Base-by-base conservation (phyloP, 257 asterid genomes). In the Nicotiana obtusifolia region DNA sequence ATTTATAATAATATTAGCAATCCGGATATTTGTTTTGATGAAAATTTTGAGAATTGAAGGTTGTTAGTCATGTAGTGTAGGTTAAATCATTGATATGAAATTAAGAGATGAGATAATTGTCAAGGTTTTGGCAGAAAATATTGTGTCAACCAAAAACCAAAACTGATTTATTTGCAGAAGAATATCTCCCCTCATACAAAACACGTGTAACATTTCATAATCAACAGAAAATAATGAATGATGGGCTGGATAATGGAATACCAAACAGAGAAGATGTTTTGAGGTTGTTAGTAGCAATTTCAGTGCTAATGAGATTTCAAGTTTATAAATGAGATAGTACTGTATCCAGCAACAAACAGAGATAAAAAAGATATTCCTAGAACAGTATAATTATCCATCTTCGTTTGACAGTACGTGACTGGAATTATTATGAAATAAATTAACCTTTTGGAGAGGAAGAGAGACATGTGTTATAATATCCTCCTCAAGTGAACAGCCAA, bases 371-470 rank as follows among this genome's bases (percentile, higher is more conserved):
- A 10, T 26, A 33, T 11, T 24, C 4, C 28, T 20, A 44, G 56
- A 41, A 69, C 33, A 41, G 31, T 30, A 30, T 30, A 30, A 30
- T 20, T n/a, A 1, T 41, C 20, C 78, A 41, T 41, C 35, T 20
- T 69, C 35, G 15, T 7, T 73, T 13, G 24, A 47, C 28, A 44
- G 15, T 73, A 15, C 20, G 33, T 1, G 35, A 13, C 7, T 69
- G 13, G 33, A 73, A 73, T 22, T 4, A 26, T n/a, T n/a, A 24
- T 1, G 41, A 24, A 47, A 44, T 47, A 14, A 7, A 24, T 73
- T 22, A 83, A 92, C 98, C 98, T 90, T 94, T 81, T 82, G 95
- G 28, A 90, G 73, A 30, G 97, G 97, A 80, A 76, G 87, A 57
- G 97, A 35, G 79, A 90, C 88, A 56, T 85, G 86, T 1, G 90